Evolutionary conservation across 1,139 yeast genomes (phyloP), one percentile per base, ranked within the genome.

Genomic region (Diutina pseudorugosa): DNA sequence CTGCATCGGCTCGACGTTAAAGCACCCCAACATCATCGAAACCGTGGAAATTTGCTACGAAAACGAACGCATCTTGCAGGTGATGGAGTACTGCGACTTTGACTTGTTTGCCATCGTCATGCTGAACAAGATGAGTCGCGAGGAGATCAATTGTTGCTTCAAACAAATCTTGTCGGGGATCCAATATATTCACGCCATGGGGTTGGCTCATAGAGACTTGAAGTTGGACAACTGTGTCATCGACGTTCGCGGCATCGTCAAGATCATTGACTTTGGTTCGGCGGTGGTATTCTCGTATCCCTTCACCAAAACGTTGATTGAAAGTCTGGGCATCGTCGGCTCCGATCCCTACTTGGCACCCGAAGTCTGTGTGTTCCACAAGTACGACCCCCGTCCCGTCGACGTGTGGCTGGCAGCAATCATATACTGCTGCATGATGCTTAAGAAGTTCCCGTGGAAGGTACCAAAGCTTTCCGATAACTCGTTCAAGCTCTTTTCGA

Each of bases 321-420:
- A 85, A 63, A 82, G 96, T 2, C 88, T 85, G 59, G 97, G 97
- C 1, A 85, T 90, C 54, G 96, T 90, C 44, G 97, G 97, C 4
- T 85, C 95, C 11, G 97, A 90, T 66, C 97, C 97, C 11, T 90
- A 90, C 64, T 73, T 90, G 59, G 96, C 97, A 0, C 98, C 98
- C 0, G 98, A 91, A 67, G 96, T 91, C 16, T 80, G 95, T 59
- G 89, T 89, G 9, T 76, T 87, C 58, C 82, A 85, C 59, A 74
- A 75, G 57, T 91, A 91, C 64, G 96, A 88, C 66, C 96, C 97
- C 18, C 78, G 95, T 57, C 94, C 95, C 8, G 95, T 91, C 19
- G 98, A 91, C 67, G 85, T 91, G 41, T 91, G 98, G 98, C 87
- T 96, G 9, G 82, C 83, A 25, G 97, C 96, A 16, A 89, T 91